Evolutionary conservation across 257 asterid genomes (phyloP).

Genomic region (Ocimum tenuiflorum): DNA sequence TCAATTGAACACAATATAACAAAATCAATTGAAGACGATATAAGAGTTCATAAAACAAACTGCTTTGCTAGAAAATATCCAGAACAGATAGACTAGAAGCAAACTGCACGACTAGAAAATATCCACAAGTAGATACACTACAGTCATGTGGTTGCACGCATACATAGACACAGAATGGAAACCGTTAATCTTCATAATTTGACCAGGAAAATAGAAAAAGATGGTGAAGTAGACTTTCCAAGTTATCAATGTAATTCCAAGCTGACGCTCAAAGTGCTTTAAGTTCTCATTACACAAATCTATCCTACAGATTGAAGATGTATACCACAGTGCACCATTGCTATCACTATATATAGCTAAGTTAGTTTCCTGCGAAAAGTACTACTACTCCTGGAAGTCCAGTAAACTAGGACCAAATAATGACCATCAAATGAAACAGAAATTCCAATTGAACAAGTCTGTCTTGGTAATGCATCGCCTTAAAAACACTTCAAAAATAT

Average conservation of each 20-base stretch:
- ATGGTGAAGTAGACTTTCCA: background rate
- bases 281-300: background rate
- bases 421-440: conserved; percentile 1
- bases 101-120: background rate
- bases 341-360: background rate
- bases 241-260: background rate
- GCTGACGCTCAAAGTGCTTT: background rate
- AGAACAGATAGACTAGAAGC: no score
- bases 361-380: background rate
- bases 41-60: background rate
- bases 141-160: no score
- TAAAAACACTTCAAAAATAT: background rate
- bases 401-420: conserved; percentile 1
- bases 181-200: background rate
- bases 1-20: background rate
- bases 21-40: conserved; percentile 12
- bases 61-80: background rate
- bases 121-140: background rate
- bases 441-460: background rate
- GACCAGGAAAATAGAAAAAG: background rate
- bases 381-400: background rate
- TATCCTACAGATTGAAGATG: background rate
- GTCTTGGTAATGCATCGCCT: background rate
- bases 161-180: background rate
- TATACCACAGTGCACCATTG: background rate